These are phyloP conservation scores for Lindgomyces ingoldianus DNA, from an alignment of 495 filamentous ascomycete species.

Conservation along the genomic window DNA sequence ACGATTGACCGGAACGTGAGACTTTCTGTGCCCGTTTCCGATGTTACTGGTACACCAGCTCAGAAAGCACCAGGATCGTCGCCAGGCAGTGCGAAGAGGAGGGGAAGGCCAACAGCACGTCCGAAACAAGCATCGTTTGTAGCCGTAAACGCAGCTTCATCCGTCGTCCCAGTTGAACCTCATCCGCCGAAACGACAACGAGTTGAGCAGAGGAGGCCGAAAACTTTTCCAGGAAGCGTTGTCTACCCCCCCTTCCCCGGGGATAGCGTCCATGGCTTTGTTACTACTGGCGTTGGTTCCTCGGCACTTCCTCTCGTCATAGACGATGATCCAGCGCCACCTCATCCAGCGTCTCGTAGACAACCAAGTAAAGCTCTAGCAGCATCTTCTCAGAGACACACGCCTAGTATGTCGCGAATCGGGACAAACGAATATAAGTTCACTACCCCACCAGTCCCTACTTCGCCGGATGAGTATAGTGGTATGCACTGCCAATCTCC, in stretches of 20 bases:
- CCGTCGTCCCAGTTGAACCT: no score
- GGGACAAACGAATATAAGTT: background rate
- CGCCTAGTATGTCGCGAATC: background rate
- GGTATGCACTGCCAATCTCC: no score
- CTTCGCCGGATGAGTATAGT: no score
- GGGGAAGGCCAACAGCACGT: slow-evolving; percentile 15
- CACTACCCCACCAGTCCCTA: background rate
- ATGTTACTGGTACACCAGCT: no score
- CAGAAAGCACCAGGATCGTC: background rate
- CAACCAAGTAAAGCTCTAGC: background rate
- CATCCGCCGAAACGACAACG: slow-evolving; percentile 7
- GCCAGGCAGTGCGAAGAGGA: background rate
- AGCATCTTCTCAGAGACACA: background rate
- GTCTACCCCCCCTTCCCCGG: background rate
- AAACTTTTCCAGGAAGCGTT: background rate
- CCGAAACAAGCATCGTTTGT: background rate
- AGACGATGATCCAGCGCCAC: background rate
- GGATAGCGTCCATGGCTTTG: background rate
- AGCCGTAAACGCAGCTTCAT: background rate
- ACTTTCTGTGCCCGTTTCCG: background rate
- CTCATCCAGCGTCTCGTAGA: background rate
- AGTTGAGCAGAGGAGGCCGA: background rate
- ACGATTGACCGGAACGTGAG: slow-evolving; percentile 11
- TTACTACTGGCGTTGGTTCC: no score
- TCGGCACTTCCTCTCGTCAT: background rate